Evolutionary conservation across 176 grass and related monocot genomes (phyloP), one percentile per base, ranked within the genome.

Genomic region (Avena sativa): DNA sequence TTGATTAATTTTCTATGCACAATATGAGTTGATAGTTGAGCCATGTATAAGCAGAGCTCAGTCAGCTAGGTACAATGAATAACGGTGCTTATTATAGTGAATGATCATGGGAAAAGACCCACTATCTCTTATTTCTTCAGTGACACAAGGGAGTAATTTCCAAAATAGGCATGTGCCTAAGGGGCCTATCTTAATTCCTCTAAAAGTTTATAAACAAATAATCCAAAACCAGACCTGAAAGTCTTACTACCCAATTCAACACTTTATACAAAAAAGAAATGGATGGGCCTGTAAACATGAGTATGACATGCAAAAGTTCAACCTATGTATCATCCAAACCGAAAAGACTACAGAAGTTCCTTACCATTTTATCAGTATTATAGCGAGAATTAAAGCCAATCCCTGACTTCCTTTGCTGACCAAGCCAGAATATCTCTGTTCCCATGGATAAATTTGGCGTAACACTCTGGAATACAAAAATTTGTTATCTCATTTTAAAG

Each of bases 341-440:
- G 17, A 46, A 66, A 59, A 36, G 38, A 46, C 21, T 52, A 50
- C 3, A 21, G 5, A 7, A 68, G 62, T 10, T 85, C 10, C 81
- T 88, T 90, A 96, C 97, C 97, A 99, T 96, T 47, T 99, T 99
- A 77, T 99, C 94, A 2, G 87, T 94, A 84, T 96, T 99, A 84
- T 99, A 99, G 56, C 94, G 92, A 76, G 90, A 84, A 44, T 94
- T 94, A 86, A 99, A 99, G 81, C 97, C 92, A 83, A 99, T 89
- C 30, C 97, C 97, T 63, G 97, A 99, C 26, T 99, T 99, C 79
- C 94, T 96, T 74, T 99, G 97, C 40, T 99, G 97, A 70, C 97
- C 94, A 69, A 99, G 94, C 97, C 97, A 96, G 86, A 99, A 99
- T 44, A 96, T 83, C 92, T 99, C 97, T 74, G 89, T 87, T 81